Evolutionary conservation across 1,139 yeast species (phyloP).

Genomic region (Spathaspora jeffriesii): DNA sequence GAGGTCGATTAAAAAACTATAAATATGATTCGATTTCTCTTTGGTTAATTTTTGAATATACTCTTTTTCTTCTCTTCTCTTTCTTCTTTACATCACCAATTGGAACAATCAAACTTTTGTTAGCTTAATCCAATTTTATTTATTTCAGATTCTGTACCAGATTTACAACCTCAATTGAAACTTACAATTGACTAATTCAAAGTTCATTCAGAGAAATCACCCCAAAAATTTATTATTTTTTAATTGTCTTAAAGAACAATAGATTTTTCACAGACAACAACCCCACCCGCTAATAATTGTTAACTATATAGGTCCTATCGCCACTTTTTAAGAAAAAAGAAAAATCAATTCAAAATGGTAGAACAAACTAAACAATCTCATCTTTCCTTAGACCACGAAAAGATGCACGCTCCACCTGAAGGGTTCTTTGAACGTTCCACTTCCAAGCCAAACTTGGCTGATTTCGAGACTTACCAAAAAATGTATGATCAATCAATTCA

Average conservation of each 20-base stretch:
- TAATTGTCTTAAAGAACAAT: slow-evolving; percentile 3
- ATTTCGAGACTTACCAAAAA: slow-evolving; percentile 56
- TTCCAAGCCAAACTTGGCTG: slow-evolving; percentile 47
- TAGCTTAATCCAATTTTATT: neutral
- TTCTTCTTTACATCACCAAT: neutral
- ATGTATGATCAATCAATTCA: slow-evolving; percentile 69
- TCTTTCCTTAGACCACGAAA: slow-evolving; percentile 45
- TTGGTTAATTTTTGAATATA: neutral
- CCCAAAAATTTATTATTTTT: slow-evolving; percentile 1
- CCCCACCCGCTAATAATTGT: slow-evolving; percentile 1
- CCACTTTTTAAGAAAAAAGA: neutral
- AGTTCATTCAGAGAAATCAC: neutral
- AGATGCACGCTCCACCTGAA: slow-evolving; percentile 48
- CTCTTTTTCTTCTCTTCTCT: neutral
- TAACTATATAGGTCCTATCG: neutral
- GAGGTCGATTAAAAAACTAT: neutral
- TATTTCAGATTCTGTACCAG: neutral
- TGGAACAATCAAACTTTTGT: slow-evolving; percentile 1
- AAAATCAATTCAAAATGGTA: neutral
- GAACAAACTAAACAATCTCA: slow-evolving; percentile 16
- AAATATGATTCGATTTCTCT: slow-evolving; percentile 2
- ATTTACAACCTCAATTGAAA: neutral
- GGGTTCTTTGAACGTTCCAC: slow-evolving; percentile 58
- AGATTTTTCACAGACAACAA: neutral
- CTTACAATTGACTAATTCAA: neutral